phyloP scores from a whole-genome alignment of 768 basidiomycete species.

The Podaxis pistillaris region DNA sequence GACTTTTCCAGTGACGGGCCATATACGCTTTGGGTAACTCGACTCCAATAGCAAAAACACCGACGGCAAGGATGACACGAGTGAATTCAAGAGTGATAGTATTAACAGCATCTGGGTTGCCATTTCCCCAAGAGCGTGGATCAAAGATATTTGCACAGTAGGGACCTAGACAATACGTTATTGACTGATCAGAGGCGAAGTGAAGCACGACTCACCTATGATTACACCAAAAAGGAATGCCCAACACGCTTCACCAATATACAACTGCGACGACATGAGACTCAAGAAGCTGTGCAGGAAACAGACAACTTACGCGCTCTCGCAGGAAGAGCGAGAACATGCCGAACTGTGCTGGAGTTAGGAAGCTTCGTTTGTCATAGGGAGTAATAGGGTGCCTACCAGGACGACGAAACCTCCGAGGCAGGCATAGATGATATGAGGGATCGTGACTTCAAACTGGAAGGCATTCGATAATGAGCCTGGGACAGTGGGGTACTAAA shows the following conservation, averaged over 20 bases:
- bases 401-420: slow-evolving; percentile 82
- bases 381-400: slow-evolving; percentile 37
- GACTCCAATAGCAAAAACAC: slow-evolving; percentile 97
- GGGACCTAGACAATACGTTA: slow-evolving; percentile 51
- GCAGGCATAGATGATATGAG: slow-evolving; percentile 78
- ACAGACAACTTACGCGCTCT: slow-evolving; percentile 58
- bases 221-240: slow-evolving; percentile 93
- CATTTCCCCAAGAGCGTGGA: slow-evolving; percentile 71
- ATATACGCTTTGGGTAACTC: slow-evolving; percentile 97
- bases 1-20: slow-evolving; percentile 86
- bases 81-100: slow-evolving; percentile 88
- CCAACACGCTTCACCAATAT: slow-evolving; percentile 96
- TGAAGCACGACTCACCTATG: slow-evolving; percentile 54
- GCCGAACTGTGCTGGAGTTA: slow-evolving; percentile 61
- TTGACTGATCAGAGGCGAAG: slow-evolving; percentile 11
- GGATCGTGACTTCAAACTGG: slow-evolving; percentile 62
- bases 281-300: slow-evolving; percentile 3
- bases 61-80: slow-evolving; percentile 90
- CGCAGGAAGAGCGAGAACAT: slow-evolving; percentile 93
- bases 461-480: slow-evolving; percentile 15
- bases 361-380: not conserved
- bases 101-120: slow-evolving; percentile 51
- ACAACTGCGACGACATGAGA: slow-evolving; percentile 46
- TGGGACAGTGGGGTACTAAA: slow-evolving; percentile 11
- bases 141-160: slow-evolving; percentile 81